phyloP scores from a whole-genome alignment of 192 early-diverging fungal genomes.

The Kickxella alabastrina region DNA sequence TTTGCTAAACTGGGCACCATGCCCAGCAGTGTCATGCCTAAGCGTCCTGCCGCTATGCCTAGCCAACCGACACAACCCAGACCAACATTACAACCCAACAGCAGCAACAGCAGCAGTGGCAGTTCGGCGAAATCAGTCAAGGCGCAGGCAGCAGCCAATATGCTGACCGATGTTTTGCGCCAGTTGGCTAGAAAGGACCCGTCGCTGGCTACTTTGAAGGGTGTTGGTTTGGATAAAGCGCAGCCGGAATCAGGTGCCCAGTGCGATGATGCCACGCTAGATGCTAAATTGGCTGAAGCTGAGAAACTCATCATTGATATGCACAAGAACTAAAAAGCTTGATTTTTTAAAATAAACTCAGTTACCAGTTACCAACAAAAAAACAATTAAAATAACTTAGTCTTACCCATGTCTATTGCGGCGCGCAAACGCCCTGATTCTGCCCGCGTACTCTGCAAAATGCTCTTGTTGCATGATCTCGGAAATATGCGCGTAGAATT shows the following conservation, averaged over 20 bases:
- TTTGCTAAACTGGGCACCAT: too few relatives aligned
- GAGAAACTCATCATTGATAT: slow-evolving; percentile 43
- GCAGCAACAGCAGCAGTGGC: slow-evolving; percentile 1
- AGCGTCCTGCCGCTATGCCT: too few relatives aligned
- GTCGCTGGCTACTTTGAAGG: too few relatives aligned
- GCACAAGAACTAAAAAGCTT: slow-evolving; percentile 14
- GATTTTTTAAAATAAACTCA: neutral
- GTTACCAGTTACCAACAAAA: too few relatives aligned
- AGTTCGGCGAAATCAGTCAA: slow-evolving; percentile 15
- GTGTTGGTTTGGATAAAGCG: slow-evolving; percentile 11
- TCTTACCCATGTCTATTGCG: too few relatives aligned
- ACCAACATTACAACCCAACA: neutral
- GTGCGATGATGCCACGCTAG: slow-evolving; percentile 24
- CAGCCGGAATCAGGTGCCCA: too few relatives aligned
- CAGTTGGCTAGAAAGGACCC: slow-evolving; percentile 24
- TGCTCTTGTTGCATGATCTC: too few relatives aligned
- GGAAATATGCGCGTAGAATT: too few relatives aligned
- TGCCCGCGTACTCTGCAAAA: neutral
- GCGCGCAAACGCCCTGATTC: neutral
- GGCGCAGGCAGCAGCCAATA: slow-evolving; percentile 43
- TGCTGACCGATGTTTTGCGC: slow-evolving; percentile 45
- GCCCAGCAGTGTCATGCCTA: too few relatives aligned
- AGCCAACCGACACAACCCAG: neutral
- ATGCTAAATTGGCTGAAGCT: slow-evolving; percentile 45
- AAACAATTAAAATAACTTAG: too few relatives aligned